Evolutionary conservation across 2,329 filamentous ascomycete species (phyloP), one percentile per base, ranked within the genome.

Genomic region (Ceratocystis ficicola): DNA sequence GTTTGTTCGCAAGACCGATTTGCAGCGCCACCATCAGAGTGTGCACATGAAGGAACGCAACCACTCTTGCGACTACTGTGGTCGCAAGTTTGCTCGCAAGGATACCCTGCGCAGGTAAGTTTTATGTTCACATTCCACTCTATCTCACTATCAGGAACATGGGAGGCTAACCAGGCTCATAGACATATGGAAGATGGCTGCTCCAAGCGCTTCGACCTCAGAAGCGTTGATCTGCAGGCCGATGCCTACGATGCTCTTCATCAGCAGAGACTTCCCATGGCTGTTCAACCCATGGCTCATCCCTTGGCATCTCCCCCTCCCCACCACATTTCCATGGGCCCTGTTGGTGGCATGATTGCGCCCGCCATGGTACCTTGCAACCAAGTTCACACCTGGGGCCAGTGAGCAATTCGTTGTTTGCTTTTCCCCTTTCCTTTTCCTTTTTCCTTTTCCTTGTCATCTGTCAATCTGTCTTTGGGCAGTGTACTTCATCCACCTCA

Each of bases 1-100:
- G 63, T 95, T 95, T 74, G 88, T 90, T 20, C 83, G 91, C 70
- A 91, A 88, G 75, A 92, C 90, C 1, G 91, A 95, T 73, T 80
- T 95, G 28, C 79, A 81, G 69, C 76, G 81, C 69, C 80, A 86
- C 72, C 77, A 82, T 74, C 80, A 82, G 70, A 84, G 79, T 72
- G 88, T 94, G 10, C 90, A 95, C 72, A 79, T 86, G 73, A 90
- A 89, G 75, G 80, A 86, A 69, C 83, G 84, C 65, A 86, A 86
- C 70, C 85, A 86, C 73, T 79, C 79, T 67, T 95, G 90, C 72
- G 80, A 85, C 68, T 85, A 85, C 68, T 95, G 90, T 72, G 81
- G 81, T 41, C 81, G 84, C 65, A 79, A 81, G 52, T 95, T 95
- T 77, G 86, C 88, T 30, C 82, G 90, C 57, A 91, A 90, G 73